Evolutionary conservation across 129 eudicot genomes (phyloP), one percentile per base, ranked within the genome.

Genomic region (Arctium lappa): DNA sequence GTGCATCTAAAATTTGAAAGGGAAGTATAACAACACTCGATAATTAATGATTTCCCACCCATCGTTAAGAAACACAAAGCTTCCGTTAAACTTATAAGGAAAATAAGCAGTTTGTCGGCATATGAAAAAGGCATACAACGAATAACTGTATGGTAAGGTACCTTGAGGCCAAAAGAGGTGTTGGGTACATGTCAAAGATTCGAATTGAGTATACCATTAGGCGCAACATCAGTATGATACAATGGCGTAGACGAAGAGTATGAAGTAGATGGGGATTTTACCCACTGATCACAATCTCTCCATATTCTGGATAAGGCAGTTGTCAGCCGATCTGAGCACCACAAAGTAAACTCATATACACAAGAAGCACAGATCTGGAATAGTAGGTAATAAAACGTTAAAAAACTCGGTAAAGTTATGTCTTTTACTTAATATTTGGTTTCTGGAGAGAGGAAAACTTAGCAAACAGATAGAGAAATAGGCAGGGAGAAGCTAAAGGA

Each of bases 231-330:
- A 83, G 84, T 77, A 85, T 85, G 90, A 69, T 88, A 87, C 80
- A 89, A 86, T 38, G 97, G 86, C 31, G 85, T 76, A 31, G 93
- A 86, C 13, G 92, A 79, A 50, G 91, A 86, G 36, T 90, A 74
- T 46, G 90, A 86, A 42, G 68, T 71, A 46, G 85, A 44, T 79
- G 86, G 87, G 74, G 88, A 84, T 86, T 88, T 93, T 74, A 93
- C 81, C 97, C 98, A 93, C 80, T 89, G 92, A 73, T 91, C 97
- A 76, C 97, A 95, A 84, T 93, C 99, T 83, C 86, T 91, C 37
- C 87, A 70, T 87, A 91, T 87, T 89, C 98, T 91, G 82, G 94
- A 84, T 79, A 95, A 75, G 42, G 99, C 92, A 66, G 91, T 84
- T 87, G 88, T 95, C 77, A 95, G 88, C 88, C 87, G 93, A 86